Percentiles rank a stretch among this genome's conserved stretches.
phyloP scores from a whole-genome alignment of 371 early-diverging fungal species.

The Mortierella sp. region DNA sequence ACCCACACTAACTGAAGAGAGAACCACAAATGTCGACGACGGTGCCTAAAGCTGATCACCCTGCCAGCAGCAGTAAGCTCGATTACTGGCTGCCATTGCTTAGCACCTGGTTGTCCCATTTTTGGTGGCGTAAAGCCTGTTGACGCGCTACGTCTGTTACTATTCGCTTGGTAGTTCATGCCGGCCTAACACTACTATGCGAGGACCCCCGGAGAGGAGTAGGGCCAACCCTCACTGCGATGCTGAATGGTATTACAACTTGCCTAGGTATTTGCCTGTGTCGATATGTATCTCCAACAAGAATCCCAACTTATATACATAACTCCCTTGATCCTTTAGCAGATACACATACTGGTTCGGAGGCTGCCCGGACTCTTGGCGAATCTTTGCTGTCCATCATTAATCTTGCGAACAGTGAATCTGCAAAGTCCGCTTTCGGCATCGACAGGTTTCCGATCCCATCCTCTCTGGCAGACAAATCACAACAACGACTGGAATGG shows the following conservation, averaged over 20 bases:
- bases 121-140: constrained; percentile 4
- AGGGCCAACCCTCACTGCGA: constrained; percentile 5
- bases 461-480: constrained; percentile 20
- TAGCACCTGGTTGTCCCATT: neutral
- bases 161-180: constrained; percentile 10
- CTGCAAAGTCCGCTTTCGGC: constrained; percentile 19
- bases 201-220: constrained; percentile 12
- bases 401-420: constrained; percentile 9
- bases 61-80: neutral
- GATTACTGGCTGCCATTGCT: constrained; percentile 1
- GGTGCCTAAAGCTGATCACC: neutral
- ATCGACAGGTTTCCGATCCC: constrained; percentile 5
- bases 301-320: neutral
- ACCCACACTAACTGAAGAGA: no score
- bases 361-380: constrained; percentile 7
- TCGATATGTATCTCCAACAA: neutral
- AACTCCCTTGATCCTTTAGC: neutral
- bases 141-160: neutral
- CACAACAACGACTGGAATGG: constrained; percentile 37
- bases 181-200: constrained; percentile 1
- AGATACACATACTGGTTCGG: constrained; percentile 12
- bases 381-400: constrained; percentile 28
- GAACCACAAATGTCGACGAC: neutral
- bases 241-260: constrained; percentile 23
- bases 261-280: neutral